phyloP scores from a whole-genome alignment of 169 alveolate species.

The Plasmodium knowlesi region DNA sequence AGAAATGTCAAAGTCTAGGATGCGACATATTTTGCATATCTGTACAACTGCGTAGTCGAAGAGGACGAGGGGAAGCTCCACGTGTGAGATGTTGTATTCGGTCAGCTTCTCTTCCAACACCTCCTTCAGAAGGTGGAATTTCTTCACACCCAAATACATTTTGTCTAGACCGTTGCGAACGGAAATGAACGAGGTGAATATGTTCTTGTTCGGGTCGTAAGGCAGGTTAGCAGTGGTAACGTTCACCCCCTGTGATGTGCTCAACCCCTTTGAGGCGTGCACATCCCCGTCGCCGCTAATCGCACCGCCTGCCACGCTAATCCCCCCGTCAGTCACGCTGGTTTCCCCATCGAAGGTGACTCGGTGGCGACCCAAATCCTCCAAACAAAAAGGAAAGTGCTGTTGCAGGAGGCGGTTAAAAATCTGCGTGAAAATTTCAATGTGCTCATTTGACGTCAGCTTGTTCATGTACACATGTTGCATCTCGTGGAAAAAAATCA shows the following conservation, averaged over 20 bases:
- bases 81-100: conserved; percentile 92
- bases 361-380: conserved; percentile 88
- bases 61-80: conserved; percentile 94
- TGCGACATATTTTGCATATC: conserved; percentile 93
- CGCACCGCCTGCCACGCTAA: not conserved
- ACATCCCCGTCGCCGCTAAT: not conserved
- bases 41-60: conserved; percentile 96
- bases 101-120: conserved; percentile 91
- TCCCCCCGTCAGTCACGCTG: too few relatives aligned
- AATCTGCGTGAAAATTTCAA: conserved; percentile 38
- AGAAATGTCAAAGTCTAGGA: conserved; percentile 93
- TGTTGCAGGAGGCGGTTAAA: conserved; percentile 36
- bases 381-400: conserved; percentile 44
- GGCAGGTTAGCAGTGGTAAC: conserved; percentile 41
- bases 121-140: conserved; percentile 88
- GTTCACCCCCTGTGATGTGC: conserved; percentile 76
- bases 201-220: conserved; percentile 84
- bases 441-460: conserved; percentile 58
- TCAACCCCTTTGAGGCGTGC: conserved; percentile 76
- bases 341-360: conserved; percentile 83
- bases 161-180: conserved; percentile 92
- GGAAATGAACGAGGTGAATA: conserved; percentile 91
- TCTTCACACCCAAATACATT: conserved; percentile 87
- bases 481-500: conserved; percentile 69
- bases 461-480: conserved; percentile 59